Base-by-base conservation (phyloP, 495 filamentous ascomycete species). In the Aspergillus hancockii region DNA sequence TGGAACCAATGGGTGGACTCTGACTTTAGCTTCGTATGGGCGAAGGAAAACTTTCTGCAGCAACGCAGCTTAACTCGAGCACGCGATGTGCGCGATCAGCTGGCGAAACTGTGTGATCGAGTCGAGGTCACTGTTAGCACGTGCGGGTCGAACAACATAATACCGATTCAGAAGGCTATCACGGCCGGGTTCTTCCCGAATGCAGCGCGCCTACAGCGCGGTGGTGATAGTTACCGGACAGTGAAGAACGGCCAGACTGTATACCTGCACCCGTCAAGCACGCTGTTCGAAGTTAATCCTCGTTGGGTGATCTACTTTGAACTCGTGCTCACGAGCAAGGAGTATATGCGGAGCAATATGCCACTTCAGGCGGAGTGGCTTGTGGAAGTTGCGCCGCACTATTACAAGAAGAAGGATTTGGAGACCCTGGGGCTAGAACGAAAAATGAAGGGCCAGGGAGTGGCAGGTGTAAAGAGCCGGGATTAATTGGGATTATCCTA, bases 1-100 rank as follows among this genome's bases (percentile, higher is more conserved):
- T 98, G 87, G 88, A 96, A 96, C 71, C 89, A 96, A 72, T 98
- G 92, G 92, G 90, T 95, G 21, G 95, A 98, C 64, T 85, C 84
- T 19, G 93, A 98, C 73, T 98, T 93, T 77, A 87, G 82, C 61
- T 86, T 86, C 57, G 86, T 95, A 49, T 98, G 93, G 93, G 82
- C 90, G 4, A 85, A 88, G 52, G 93, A 97, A 74, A 98, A 97
- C 73, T 98, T 96, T 73, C 74, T 98, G 22, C 92, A 97, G 67
- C 91, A 95, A 66, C 88, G 92, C 19, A 88, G 85, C 31, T 82
- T 98, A 2, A 91, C 86, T 0, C 86, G 94, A 13, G 94, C 91
- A 0, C 87, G 94, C 47, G 92, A 97, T 65, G 92, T 98, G 16
- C 90, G 92, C 38, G 94, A 98, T 63, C 94, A 98, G 70, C 83